These are phyloP conservation scores for Aspergillus unguis DNA, from an alignment of 2,329 filamentous ascomycete genomes.

Conservation along the genomic window DNA sequence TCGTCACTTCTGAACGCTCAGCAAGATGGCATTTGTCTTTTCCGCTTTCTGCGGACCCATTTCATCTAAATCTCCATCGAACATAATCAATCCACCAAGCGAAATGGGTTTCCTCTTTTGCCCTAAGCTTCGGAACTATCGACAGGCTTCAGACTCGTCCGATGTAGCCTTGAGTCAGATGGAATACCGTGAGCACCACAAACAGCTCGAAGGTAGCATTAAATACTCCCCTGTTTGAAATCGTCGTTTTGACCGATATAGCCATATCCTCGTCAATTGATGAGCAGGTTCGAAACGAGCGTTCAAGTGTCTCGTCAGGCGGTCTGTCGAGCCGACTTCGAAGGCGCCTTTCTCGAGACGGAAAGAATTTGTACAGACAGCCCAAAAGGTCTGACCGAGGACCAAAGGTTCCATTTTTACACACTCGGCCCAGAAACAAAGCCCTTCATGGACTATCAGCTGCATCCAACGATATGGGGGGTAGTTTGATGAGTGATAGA, in stretches of 20 bases:
- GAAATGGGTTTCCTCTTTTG: constrained; percentile 26
- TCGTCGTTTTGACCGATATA: constrained; percentile 4
- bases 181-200: constrained; percentile 1
- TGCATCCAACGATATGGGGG: constrained; percentile 24
- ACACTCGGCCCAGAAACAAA: constrained; percentile 18
- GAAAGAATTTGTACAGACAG: constrained; percentile 17
- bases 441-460: constrained; percentile 10
- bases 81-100: neutral
- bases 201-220: constrained; percentile 14
- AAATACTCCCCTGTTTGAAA: neutral
- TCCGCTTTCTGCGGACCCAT: neutral
- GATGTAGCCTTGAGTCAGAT: constrained; percentile 15
- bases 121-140: constrained; percentile 23
- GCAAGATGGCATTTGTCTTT: neutral
- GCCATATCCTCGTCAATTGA: constrained; percentile 11
- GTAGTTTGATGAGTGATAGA: constrained; percentile 37
- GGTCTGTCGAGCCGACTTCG: constrained; percentile 31
- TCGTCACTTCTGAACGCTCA: neutral
- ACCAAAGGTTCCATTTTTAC: constrained; percentile 17
- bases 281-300: constrained; percentile 2
- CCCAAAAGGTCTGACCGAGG: constrained; percentile 15
- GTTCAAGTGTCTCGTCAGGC: constrained; percentile 17
- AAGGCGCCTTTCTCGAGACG: constrained; percentile 33
- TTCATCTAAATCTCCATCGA: neutral
- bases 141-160: constrained; percentile 16